A percentile compares a stretch with the other conserved stretches of the same genome.
These are phyloP conservation scores for Fraxinus anomala DNA, from an alignment of 257 asterid species.

Conservation along the genomic window DNA sequence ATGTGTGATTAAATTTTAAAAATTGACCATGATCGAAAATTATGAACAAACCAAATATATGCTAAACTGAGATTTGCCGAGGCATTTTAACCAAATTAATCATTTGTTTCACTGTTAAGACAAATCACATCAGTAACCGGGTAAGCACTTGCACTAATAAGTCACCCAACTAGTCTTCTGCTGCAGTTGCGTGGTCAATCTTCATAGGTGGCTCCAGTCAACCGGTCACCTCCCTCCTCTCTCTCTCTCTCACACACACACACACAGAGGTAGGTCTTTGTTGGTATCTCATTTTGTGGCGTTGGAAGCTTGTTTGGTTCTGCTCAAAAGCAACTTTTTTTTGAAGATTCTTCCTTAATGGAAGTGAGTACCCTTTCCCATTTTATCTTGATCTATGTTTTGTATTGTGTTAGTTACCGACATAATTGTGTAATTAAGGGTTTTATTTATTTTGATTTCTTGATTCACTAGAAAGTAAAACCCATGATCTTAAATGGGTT, in stretches of 20 bases:
- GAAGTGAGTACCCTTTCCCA: slow-evolving; percentile 2
- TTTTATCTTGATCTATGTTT: not conserved
- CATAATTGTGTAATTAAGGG: not conserved
- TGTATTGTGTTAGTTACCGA: not conserved
- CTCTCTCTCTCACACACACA: not conserved
- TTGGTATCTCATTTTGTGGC: not conserved
- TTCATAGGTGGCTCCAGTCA: not conserved
- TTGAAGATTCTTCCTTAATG: slow-evolving; percentile 3
- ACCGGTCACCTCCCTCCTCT: not conserved
- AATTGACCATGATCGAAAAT: too few relatives aligned
- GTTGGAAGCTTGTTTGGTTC: not conserved
- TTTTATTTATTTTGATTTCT: not conserved
- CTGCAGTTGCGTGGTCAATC: not conserved
- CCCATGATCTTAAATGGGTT: not conserved
- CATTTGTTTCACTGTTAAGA: not conserved
- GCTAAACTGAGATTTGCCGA: too few relatives aligned
- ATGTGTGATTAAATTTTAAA: too few relatives aligned
- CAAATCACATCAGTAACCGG: not conserved
- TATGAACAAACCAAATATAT: too few relatives aligned
- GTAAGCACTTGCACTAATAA: not conserved
- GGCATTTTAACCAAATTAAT: too few relatives aligned
- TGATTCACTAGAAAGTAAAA: not conserved
- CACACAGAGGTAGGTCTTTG: not conserved
- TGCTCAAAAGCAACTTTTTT: not conserved
- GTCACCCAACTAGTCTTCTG: not conserved